Conservation (phyloP, 2,329 filamentous ascomycete genomes). For the Myrmaecium sp. region DNA sequence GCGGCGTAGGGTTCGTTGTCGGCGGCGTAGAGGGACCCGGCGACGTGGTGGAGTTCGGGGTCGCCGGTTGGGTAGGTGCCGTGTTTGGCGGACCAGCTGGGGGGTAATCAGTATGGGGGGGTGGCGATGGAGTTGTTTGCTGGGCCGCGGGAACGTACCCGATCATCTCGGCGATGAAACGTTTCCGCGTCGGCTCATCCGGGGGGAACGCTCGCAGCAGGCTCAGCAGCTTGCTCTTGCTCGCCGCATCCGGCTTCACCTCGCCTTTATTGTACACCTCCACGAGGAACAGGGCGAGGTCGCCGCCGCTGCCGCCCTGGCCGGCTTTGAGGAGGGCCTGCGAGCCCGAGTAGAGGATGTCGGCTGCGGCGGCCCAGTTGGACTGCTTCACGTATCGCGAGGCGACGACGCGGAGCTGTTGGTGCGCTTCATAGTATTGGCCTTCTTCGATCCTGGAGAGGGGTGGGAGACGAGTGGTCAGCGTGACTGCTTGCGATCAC, state of each 20-base stretch:
- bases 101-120: no score
- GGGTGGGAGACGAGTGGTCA: conserved; percentile 8
- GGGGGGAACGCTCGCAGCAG: conserved; percentile 64
- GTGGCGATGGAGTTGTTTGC: not conserved
- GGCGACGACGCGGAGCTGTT: conserved; percentile 90
- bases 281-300: conserved; percentile 71
- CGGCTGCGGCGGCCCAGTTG: conserved; percentile 72
- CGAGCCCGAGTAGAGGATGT: conserved; percentile 72
- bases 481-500: conserved; percentile 2
- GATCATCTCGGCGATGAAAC: conserved; percentile 75
- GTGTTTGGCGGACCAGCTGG: conserved; percentile 69
- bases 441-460: conserved; percentile 61
- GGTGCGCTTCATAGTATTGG: conserved; percentile 94
- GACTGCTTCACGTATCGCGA: conserved; percentile 79
- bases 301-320: conserved; percentile 86
- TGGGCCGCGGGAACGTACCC: conserved; percentile 37
- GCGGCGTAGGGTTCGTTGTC: conserved; percentile 89
- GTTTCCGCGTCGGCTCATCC: conserved; percentile 81
- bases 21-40: conserved; percentile 75
- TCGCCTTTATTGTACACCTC: conserved; percentile 84
- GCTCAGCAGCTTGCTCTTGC: conserved; percentile 58
- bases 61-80: conserved; percentile 84
- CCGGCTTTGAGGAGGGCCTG: conserved; percentile 75
- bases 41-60: conserved; percentile 84
- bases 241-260: conserved; percentile 56